phyloP scores from a whole-genome alignment of 805 yeast genomes.

The Pichia nanzhaoensis region DNA sequence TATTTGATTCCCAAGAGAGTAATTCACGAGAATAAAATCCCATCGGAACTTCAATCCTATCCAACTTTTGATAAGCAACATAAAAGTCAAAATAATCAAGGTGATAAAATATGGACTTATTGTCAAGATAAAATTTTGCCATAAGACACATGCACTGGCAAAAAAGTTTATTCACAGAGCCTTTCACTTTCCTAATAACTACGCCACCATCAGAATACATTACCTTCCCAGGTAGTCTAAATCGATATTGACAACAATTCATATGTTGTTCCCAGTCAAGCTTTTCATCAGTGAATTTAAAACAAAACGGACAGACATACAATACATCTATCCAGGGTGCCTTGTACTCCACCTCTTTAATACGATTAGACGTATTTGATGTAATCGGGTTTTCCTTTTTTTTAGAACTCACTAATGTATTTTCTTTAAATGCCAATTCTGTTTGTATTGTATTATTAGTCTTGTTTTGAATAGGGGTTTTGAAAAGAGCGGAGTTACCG shows the following conservation, averaged over 20 bases:
- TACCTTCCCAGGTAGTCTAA: slow-evolving; percentile 53
- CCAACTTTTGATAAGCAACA: slow-evolving; percentile 51
- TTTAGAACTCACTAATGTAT: slow-evolving; percentile 16
- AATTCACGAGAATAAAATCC: slow-evolving; percentile 91
- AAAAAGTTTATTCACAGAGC: slow-evolving; percentile 54
- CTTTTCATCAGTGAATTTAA: slow-evolving; percentile 60
- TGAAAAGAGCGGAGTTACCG: slow-evolving; percentile 74
- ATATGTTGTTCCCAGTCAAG: slow-evolving; percentile 46
- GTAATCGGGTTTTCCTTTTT: slow-evolving; percentile 59
- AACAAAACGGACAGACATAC: slow-evolving; percentile 74
- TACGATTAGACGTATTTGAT: slow-evolving; percentile 17
- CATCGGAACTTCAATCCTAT: slow-evolving; percentile 48
- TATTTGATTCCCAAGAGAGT: slow-evolving; percentile 71
- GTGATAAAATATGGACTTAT: slow-evolving; percentile 79
- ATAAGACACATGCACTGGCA: slow-evolving; percentile 80
- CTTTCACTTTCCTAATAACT: slow-evolving; percentile 62
- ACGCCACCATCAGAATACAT: slow-evolving; percentile 55
- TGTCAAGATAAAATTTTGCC: slow-evolving; percentile 83
- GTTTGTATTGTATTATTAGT: slow-evolving; percentile 28
- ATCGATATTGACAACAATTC: slow-evolving; percentile 34
- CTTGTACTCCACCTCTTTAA: slow-evolving; percentile 4
- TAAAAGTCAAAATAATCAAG: slow-evolving; percentile 78
- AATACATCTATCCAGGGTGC: slow-evolving; percentile 54
- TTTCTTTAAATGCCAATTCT: slow-evolving; percentile 3
- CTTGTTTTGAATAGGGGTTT: slow-evolving; percentile 19